Percentiles rank a stretch among this genome's conserved stretches.
These are phyloP conservation scores for Medicago ruthenica DNA, from an alignment of 306 rosid genomes.

Conservation along the genomic window DNA sequence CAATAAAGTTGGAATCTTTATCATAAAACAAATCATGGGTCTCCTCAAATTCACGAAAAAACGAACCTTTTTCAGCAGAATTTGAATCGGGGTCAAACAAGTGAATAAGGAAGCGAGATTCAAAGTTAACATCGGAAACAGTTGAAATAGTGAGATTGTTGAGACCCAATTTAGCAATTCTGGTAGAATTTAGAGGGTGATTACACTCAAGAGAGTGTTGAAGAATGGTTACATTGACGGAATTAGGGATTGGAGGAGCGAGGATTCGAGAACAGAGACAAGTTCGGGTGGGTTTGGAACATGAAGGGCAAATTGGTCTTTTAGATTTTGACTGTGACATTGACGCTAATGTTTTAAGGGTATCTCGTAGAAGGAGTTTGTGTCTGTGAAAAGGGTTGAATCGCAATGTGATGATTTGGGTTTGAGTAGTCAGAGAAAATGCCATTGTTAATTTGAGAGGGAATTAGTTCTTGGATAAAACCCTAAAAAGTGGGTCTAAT, in stretches of 20 bases:
- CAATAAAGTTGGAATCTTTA: slow-evolving; percentile 34
- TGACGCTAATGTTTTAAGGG: slow-evolving; percentile 42
- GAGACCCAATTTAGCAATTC: slow-evolving; percentile 77
- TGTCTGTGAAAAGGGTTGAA: neutral
- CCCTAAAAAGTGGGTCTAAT: no score
- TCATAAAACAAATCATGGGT: slow-evolving; percentile 39
- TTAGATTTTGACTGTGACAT: slow-evolving; percentile 50
- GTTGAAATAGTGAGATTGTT: slow-evolving; percentile 63
- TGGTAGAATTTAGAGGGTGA: slow-evolving; percentile 85
- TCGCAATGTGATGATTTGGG: no score
- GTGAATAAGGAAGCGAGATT: slow-evolving; percentile 58
- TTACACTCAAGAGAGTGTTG: slow-evolving; percentile 76
- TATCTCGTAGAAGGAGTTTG: slow-evolving; percentile 12
- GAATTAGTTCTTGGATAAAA: no score
- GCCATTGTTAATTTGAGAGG: no score
- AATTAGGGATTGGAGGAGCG: slow-evolving; percentile 56
- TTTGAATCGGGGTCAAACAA: slow-evolving; percentile 40
- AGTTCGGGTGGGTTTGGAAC: slow-evolving; percentile 74
- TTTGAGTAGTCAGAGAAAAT: no score
- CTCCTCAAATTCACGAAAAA: slow-evolving; percentile 39
- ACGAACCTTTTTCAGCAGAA: slow-evolving; percentile 17
- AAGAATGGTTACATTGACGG: slow-evolving; percentile 72
- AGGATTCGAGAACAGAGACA: slow-evolving; percentile 80
- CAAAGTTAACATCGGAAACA: slow-evolving; percentile 72
- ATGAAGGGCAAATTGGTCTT: slow-evolving; percentile 74